Conservation (phyloP, 306 rosid species). For the Begonia fuchsioides region DNA sequence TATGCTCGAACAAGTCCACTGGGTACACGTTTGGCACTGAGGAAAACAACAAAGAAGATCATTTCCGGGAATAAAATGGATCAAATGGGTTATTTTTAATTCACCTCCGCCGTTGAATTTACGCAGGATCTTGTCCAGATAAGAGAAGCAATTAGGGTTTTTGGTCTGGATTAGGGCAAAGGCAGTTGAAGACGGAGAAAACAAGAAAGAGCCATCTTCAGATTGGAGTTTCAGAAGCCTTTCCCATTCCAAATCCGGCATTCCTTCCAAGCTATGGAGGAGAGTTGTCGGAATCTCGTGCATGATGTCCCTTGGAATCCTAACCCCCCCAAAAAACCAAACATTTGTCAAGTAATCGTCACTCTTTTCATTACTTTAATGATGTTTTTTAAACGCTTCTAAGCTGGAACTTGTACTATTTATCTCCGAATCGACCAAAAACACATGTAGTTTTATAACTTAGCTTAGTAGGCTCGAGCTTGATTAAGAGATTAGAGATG, state of each 20-base stretch:
- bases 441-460: too few species aligned
- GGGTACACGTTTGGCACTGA: constrained; percentile 82
- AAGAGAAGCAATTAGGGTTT: constrained; percentile 46
- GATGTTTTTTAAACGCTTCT: too few species aligned
- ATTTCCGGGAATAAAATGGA: neutral
- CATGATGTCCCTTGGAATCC: constrained; percentile 82
- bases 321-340: constrained; percentile 6
- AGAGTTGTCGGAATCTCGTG: constrained; percentile 82
- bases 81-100: neutral
- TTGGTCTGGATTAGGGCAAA: constrained; percentile 68
- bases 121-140: constrained; percentile 34
- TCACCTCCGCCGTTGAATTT: constrained; percentile 90
- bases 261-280: constrained; percentile 91
- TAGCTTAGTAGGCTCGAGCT: too few species aligned
- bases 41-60: neutral
- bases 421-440: too few species aligned
- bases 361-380: too few species aligned
- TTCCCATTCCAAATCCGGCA: constrained; percentile 72
- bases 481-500: neutral
- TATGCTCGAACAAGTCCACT: constrained; percentile 72
- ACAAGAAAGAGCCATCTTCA: constrained; percentile 78
- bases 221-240: constrained; percentile 73
- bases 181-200: constrained; percentile 93
- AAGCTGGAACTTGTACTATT: too few species aligned
- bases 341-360: too few species aligned